Base-by-base conservation (phyloP, 2,329 filamentous ascomycete genomes). In the Fusarium denticulatum region DNA sequence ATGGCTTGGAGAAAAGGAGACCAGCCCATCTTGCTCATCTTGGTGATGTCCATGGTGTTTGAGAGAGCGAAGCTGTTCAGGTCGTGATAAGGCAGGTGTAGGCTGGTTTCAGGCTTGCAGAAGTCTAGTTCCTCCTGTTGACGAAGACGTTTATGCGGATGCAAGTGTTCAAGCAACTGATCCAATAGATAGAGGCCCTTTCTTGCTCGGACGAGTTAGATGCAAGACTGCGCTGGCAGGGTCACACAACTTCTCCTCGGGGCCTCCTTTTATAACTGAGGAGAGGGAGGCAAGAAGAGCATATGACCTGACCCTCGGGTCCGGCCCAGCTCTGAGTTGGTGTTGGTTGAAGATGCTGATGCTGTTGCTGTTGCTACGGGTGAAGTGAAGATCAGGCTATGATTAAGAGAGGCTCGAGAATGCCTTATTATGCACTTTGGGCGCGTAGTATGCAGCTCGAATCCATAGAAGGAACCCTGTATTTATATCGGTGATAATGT, bases 1-100 rank as follows among this genome's bases (percentile, higher is more conserved):
- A 72, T 64, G 30, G 62, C 66, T 34, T 77, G 72, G 13, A 80
- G 69, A n/a, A 81, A 73, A n/a, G 79, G 77, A 34, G 81, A 52
- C 45, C 74, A 68, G 4, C 59, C 76, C 66, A 82, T 71, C 57
- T 77, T 79, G 52, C 69, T 65, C 53, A 82, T 77, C 60, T 72
- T 78, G 52, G 76, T 60, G 6, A 81, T 57, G 9, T 77, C 74
- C 73, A 81, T 79, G 15, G 32, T 36, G 52, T 30, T 11, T 42
- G 37, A 28, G 40, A 7, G 20, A 55, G 50, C 18, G 26, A 55
- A 55, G 50, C 9, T 55, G 20, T 30, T 40, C 20, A 40, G 50
- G 34, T 20, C 24, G 50, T 40, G 24, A 28, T 12, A 24, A 47
- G 28, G 11, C 30, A n/a, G 55, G 18, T 32, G 16, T 26, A n/a